These are phyloP conservation scores for Blepharisma undulans DNA, from an alignment of 169 alveolate genomes.

Conservation along the genomic window DNA sequence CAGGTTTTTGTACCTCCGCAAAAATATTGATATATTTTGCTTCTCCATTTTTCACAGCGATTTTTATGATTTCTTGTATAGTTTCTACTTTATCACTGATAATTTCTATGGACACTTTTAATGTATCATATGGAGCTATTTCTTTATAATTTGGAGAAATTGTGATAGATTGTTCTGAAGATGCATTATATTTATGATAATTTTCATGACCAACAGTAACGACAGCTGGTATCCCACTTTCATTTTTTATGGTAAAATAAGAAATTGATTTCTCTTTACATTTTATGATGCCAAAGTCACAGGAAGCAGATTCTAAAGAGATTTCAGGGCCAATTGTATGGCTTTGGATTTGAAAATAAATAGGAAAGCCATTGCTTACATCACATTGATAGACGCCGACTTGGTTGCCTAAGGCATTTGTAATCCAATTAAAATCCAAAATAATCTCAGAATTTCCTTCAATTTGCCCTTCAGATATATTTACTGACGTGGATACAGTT, in stretches of 20 bases:
- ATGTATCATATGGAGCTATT: constrained; percentile 59
- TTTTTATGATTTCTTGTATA: constrained; percentile 58
- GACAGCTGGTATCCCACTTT: constrained; percentile 60
- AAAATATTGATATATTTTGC: constrained; percentile 59
- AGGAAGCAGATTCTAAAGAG: constrained; percentile 57
- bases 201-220: constrained; percentile 54
- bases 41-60: constrained; percentile 52
- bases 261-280: constrained; percentile 49
- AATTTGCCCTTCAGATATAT: neutral
- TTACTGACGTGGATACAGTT: neutral
- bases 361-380: constrained; percentile 77
- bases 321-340: constrained; percentile 74
- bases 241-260: constrained; percentile 67
- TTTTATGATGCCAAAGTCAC: constrained; percentile 77
- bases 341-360: constrained; percentile 63
- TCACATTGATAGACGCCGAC: neutral
- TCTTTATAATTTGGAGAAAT: constrained; percentile 49
- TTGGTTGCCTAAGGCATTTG: neutral
- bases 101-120: constrained; percentile 53
- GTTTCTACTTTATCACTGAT: constrained; percentile 61
- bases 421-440: neutral
- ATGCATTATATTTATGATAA: constrained; percentile 14
- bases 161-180: constrained; percentile 32
- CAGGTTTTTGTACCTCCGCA: constrained; percentile 78
- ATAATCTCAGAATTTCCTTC: neutral